Conservation (phyloP, 805 yeast species). For the Lipomyces kockii region DNA sequence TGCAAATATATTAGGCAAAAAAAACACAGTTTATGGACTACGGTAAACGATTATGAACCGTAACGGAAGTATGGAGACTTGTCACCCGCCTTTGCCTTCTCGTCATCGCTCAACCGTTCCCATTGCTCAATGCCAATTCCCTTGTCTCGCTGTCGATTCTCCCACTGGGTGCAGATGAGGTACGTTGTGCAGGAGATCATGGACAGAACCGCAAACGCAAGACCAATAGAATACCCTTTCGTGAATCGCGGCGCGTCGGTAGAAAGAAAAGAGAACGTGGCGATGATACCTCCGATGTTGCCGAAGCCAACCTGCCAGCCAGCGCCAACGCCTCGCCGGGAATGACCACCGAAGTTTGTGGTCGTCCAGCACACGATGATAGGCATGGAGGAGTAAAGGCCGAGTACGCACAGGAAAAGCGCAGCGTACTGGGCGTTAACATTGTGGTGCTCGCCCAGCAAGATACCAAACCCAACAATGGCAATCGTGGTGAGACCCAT, state of each 20-base stretch:
- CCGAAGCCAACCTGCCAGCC: slow-evolving; percentile 73
- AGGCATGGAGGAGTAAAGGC: slow-evolving; percentile 70
- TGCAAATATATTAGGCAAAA: not conserved
- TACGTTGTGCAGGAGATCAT: slow-evolving; percentile 48
- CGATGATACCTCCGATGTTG: slow-evolving; percentile 71
- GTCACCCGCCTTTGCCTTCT: slow-evolving; percentile 25
- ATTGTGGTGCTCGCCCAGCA: slow-evolving; percentile 52
- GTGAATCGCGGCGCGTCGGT: slow-evolving; percentile 63
- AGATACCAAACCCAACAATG: slow-evolving; percentile 60
- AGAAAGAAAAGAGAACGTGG: slow-evolving; percentile 61
- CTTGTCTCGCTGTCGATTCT: slow-evolving; percentile 40
- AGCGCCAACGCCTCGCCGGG: slow-evolving; percentile 61
- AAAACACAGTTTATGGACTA: not conserved
- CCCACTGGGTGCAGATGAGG: slow-evolving; percentile 42
- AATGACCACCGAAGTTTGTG: slow-evolving; percentile 66
- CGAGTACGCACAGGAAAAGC: slow-evolving; percentile 62
- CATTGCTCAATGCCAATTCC: slow-evolving; percentile 37
- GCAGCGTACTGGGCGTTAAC: slow-evolving; percentile 62
- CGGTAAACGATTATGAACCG: slow-evolving; percentile 1
- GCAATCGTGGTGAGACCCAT: slow-evolving; percentile 46
- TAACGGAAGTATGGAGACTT: slow-evolving; percentile 24
- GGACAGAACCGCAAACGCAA: slow-evolving; percentile 56
- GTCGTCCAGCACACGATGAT: slow-evolving; percentile 69
- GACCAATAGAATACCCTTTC: slow-evolving; percentile 58
- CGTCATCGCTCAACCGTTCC: slow-evolving; percentile 29